Percentiles rank a stretch among this genome's conserved stretches.
Conservation (phyloP, 2,329 filamentous ascomycete species). For the Dendryphion nanum region DNA sequence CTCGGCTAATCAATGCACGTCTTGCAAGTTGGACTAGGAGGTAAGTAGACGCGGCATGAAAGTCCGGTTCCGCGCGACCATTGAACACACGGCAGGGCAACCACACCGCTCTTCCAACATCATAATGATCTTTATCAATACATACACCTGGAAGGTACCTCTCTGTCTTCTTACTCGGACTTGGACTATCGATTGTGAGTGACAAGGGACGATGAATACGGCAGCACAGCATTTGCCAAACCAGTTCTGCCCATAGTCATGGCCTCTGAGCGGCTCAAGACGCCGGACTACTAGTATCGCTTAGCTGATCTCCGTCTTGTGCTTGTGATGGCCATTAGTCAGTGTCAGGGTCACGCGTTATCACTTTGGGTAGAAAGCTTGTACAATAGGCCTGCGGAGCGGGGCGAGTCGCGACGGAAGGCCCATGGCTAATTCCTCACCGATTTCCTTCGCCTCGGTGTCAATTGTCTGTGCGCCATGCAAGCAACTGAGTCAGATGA, state of each 20-base stretch:
- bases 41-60: no score
- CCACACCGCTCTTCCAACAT: conserved; percentile 21
- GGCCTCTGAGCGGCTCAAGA: background rate
- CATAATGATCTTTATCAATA: conserved; percentile 1
- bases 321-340: no score
- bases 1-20: no score
- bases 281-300: conserved; percentile 8
- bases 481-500: background rate
- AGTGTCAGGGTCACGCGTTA: no score
- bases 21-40: no score
- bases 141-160: background rate
- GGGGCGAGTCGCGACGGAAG: no score
- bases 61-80: conserved; percentile 18
- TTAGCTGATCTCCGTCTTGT: no score
- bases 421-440: conserved; percentile 6
- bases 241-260: background rate
- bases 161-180: background rate
- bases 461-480: background rate
- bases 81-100: conserved; percentile 4
- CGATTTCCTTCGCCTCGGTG: conserved; percentile 11
- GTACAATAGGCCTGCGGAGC: no score
- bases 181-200: background rate
- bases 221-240: background rate
- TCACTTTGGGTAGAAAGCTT: no score
- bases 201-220: background rate